A percentile compares a stretch with the other conserved stretches of the same genome.
Conservation (phyloP, 2,329 filamentous ascomycete genomes). For the Neoarthrinium moseri region DNA sequence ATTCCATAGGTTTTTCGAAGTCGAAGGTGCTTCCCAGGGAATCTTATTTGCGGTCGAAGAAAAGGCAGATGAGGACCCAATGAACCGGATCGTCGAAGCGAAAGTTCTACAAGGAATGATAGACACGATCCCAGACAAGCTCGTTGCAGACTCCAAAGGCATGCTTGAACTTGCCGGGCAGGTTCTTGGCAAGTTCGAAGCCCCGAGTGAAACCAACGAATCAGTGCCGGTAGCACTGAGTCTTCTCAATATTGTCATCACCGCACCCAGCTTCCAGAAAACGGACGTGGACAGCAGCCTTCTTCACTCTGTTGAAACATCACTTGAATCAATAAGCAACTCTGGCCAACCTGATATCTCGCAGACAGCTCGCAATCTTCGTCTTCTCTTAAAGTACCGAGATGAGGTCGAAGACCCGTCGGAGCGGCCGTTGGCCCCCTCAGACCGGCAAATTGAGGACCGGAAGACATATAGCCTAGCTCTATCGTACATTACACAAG, state of each 20-base stretch:
- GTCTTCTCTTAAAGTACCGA: constrained; percentile 54
- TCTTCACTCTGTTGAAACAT: constrained; percentile 45
- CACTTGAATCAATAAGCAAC: constrained; percentile 43
- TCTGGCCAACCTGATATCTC: constrained; percentile 40
- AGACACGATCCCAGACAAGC: constrained; percentile 58
- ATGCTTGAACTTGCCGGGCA: constrained; percentile 63
- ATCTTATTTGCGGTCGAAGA: constrained; percentile 28
- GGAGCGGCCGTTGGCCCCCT: constrained; percentile 35
- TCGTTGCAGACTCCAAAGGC: constrained; percentile 63
- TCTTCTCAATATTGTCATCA: constrained; percentile 59
- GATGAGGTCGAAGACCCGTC: constrained; percentile 49
- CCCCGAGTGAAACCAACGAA: constrained; percentile 43
- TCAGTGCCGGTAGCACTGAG: constrained; percentile 55
- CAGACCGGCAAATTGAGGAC: constrained; percentile 54
- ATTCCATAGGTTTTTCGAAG: constrained; percentile 56
- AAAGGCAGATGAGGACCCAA: constrained; percentile 35
- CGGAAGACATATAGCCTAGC: constrained; percentile 61
- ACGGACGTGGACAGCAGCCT: constrained; percentile 40
- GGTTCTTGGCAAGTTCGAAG: constrained; percentile 50
- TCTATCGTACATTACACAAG: constrained; percentile 60
- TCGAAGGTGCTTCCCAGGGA: constrained; percentile 15
- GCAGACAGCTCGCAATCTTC: constrained; percentile 55
- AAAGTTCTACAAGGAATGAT: constrained; percentile 67
- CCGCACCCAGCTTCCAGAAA: constrained; percentile 54
- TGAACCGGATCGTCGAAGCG: constrained; percentile 53